A percentile compares a stretch with the other conserved stretches of the same genome.
These are phyloP conservation scores for Botrytis galanthina DNA, from an alignment of 2,329 filamentous ascomycete species.

Conservation along the genomic window DNA sequence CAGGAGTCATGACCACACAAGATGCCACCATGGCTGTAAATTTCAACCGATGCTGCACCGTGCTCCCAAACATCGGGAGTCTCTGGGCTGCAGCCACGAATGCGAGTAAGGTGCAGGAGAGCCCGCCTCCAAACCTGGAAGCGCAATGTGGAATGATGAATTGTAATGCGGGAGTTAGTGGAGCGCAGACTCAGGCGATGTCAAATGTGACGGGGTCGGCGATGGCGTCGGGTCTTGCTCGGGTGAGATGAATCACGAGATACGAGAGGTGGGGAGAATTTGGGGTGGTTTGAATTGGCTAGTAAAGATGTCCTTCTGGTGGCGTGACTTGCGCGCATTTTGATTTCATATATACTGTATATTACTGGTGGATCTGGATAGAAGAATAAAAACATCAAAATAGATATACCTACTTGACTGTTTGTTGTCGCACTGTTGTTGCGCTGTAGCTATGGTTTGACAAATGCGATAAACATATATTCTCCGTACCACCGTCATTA, in stretches of 20 bases:
- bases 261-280: background rate
- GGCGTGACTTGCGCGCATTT: background rate
- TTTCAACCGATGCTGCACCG: conserved; percentile 27
- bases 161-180: conserved; percentile 22
- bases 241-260: background rate
- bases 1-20: conserved; percentile 24
- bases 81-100: conserved; percentile 23
- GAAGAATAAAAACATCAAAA: background rate
- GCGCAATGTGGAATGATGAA: conserved; percentile 25
- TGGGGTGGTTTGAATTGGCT: background rate
- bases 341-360: background rate
- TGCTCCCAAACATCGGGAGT: conserved; percentile 24
- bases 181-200: conserved; percentile 3
- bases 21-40: conserved; percentile 26
- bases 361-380: background rate
- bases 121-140: conserved; percentile 22
- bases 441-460: background rate
- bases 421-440: background rate
- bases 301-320: background rate
- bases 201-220: background rate
- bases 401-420: background rate
- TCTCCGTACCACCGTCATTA: background rate
- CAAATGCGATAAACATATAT: background rate
- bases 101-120: conserved; percentile 19
- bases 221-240: background rate